A percentile compares a stretch with the other conserved stretches of the same genome.
These are phyloP conservation scores for Platanthera zijinensis DNA, from an alignment of 106 monocot genomes.

Conservation along the genomic window DNA sequence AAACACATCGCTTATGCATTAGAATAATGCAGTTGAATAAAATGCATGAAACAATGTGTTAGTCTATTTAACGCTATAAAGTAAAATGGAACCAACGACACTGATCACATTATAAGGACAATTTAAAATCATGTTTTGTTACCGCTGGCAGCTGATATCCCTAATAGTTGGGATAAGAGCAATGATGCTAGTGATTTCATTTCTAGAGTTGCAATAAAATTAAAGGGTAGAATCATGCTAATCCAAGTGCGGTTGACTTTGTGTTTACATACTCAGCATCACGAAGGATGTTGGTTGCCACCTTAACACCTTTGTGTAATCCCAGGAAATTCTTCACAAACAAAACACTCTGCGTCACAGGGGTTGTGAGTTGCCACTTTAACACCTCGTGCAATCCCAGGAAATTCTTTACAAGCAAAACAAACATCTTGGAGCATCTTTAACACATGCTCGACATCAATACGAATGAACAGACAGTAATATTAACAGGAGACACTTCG, in stretches of 20 bases:
- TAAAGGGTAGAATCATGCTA: neutral
- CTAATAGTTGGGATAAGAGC: neutral
- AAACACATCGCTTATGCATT: neutral
- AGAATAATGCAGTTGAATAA: neutral
- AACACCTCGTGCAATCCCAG: neutral
- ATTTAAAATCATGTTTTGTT: neutral
- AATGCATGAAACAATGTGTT: neutral
- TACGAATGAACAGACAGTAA: neutral
- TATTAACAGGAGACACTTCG: neutral
- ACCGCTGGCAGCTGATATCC: neutral
- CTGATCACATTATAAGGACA: neutral
- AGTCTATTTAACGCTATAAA: neutral
- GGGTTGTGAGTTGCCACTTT: neutral
- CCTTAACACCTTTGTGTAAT: neutral
- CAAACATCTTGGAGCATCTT: no score
- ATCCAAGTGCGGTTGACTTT: neutral
- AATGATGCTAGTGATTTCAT: neutral
- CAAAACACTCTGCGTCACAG: neutral
- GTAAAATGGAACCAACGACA: neutral
- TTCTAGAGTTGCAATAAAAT: neutral
- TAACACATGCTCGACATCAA: no score
- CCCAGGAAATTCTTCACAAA: neutral
- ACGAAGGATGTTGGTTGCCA: neutral
- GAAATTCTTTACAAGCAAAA: neutral
- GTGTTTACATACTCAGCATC: neutral